Evolutionary conservation across 2,329 filamentous ascomycete species (phyloP).

Genomic region (Penicillium sp.): DNA sequence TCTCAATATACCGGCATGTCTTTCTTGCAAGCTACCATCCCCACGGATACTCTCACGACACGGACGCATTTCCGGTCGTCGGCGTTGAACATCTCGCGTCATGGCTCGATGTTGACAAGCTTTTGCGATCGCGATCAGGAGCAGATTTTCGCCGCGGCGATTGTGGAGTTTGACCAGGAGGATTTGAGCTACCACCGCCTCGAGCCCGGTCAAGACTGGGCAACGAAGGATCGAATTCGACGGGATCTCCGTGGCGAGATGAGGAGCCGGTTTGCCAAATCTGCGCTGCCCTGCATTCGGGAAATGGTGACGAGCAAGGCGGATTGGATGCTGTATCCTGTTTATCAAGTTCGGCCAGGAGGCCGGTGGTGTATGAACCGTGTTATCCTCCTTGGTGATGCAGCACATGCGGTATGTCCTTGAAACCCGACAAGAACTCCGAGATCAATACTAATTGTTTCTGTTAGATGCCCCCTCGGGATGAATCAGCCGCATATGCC

Average conservation of each 20-base stretch:
- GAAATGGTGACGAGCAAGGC: slow-evolving; percentile 39
- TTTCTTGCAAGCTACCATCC: slow-evolving; percentile 40
- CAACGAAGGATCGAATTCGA: slow-evolving; percentile 37
- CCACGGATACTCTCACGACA: slow-evolving; percentile 26
- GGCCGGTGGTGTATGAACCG: slow-evolving; percentile 46
- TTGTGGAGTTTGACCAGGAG: slow-evolving; percentile 40
- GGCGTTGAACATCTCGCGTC: slow-evolving; percentile 42
- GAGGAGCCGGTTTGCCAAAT: slow-evolving; percentile 38
- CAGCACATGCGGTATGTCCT: slow-evolving; percentile 48
- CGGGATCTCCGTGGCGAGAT: slow-evolving; percentile 40
- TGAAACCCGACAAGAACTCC: not conserved
- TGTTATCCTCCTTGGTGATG: slow-evolving; percentile 49
- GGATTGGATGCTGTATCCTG: slow-evolving; percentile 49
- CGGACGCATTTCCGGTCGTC: slow-evolving; percentile 43
- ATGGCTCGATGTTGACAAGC: slow-evolving; percentile 44
- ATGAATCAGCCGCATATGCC: slow-evolving; percentile 49
- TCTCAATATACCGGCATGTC: slow-evolving; percentile 48
- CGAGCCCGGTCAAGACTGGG: slow-evolving; percentile 37
- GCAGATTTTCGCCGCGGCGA: slow-evolving; percentile 44
- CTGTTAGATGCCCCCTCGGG: slow-evolving; percentile 49
- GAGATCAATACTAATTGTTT: not conserved
- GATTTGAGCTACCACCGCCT: slow-evolving; percentile 28
- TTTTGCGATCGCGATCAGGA: slow-evolving; percentile 40
- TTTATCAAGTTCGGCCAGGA: slow-evolving; percentile 43
- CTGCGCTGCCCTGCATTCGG: slow-evolving; percentile 40